A percentile compares a stretch with the other conserved stretches of the same genome.
These are phyloP conservation scores for Leccinellum rugosiceps DNA, from an alignment of 768 basidiomycete species.

Conservation along the genomic window DNA sequence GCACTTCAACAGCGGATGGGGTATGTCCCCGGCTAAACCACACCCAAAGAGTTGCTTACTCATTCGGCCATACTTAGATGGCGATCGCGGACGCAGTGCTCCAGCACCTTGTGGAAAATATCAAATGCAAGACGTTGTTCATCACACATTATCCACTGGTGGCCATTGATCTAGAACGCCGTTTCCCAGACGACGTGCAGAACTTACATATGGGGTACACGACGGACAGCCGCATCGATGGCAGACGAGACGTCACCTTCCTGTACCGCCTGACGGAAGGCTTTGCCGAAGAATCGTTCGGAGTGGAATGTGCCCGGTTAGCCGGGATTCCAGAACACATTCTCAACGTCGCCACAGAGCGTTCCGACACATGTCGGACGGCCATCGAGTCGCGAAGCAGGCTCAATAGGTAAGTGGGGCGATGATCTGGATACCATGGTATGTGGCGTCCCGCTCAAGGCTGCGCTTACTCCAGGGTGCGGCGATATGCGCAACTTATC, in stretches of 20 bases:
- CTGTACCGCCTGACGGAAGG: slow-evolving; percentile 74
- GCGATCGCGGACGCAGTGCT: slow-evolving; percentile 83
- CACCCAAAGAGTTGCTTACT: neutral
- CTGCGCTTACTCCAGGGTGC: slow-evolving; percentile 17
- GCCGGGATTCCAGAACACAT: slow-evolving; percentile 78
- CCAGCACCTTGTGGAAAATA: slow-evolving; percentile 58
- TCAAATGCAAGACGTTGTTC: slow-evolving; percentile 76
- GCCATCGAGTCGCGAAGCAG: slow-evolving; percentile 48
- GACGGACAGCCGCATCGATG: slow-evolving; percentile 65
- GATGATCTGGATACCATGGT: neutral
- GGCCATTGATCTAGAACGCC: slow-evolving; percentile 60
- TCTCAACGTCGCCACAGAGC: slow-evolving; percentile 54
- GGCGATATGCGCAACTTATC: slow-evolving; percentile 27
- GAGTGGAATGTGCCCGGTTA: slow-evolving; percentile 87
- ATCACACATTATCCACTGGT: slow-evolving; percentile 94
- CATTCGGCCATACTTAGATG: slow-evolving; percentile 47
- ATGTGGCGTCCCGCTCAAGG: neutral
- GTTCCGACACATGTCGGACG: slow-evolving; percentile 53
- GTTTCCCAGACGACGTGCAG: slow-evolving; percentile 57
- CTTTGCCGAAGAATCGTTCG: slow-evolving; percentile 81
- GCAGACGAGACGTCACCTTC: slow-evolving; percentile 80
- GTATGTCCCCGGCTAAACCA: slow-evolving; percentile 30
- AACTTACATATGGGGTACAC: slow-evolving; percentile 89
- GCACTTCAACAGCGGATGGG: slow-evolving; percentile 92
- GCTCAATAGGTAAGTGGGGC: slow-evolving; percentile 45